These are phyloP conservation scores for Ceratocystiopsis sp. DNA, from an alignment of 2,329 filamentous ascomycete species.

Conservation along the genomic window DNA sequence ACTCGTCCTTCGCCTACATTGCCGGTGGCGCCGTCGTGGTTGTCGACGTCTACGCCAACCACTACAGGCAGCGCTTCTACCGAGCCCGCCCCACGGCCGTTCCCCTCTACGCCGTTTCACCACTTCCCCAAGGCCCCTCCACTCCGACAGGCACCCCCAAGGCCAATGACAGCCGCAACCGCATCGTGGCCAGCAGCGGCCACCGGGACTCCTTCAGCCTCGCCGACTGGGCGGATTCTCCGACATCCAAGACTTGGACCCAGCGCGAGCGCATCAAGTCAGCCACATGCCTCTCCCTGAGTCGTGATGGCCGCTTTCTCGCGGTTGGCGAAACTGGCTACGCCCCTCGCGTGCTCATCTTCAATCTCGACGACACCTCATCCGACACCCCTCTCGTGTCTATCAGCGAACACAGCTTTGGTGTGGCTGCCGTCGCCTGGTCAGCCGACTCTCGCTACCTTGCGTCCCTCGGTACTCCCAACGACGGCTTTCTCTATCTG, in stretches of 20 bases:
- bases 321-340: constrained; percentile 95
- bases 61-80: constrained; percentile 69
- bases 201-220: constrained; percentile 28
- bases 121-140: constrained; percentile 31
- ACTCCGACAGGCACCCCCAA: constrained; percentile 39
- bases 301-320: constrained; percentile 69
- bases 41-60: constrained; percentile 55
- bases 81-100: constrained; percentile 65
- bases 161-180: constrained; percentile 45
- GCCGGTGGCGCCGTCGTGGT: constrained; percentile 90
- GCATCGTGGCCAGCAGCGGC: constrained; percentile 22
- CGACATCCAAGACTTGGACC: constrained; percentile 54
- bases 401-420: constrained; percentile 77
- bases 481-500: constrained; percentile 86
- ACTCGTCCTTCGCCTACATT: constrained; percentile 71
- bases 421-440: constrained; percentile 77
- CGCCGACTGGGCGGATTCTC: constrained; percentile 44
- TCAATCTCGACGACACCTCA: constrained; percentile 63
- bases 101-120: constrained; percentile 41
- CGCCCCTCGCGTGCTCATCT: constrained; percentile 77
- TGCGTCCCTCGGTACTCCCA: constrained; percentile 72
- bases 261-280: constrained; percentile 88
- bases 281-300: constrained; percentile 78
- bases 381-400: constrained; percentile 71
- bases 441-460: constrained; percentile 74